phyloP scores from a whole-genome alignment of 106 monocot genomes.

The Triglochin maritima region DNA sequence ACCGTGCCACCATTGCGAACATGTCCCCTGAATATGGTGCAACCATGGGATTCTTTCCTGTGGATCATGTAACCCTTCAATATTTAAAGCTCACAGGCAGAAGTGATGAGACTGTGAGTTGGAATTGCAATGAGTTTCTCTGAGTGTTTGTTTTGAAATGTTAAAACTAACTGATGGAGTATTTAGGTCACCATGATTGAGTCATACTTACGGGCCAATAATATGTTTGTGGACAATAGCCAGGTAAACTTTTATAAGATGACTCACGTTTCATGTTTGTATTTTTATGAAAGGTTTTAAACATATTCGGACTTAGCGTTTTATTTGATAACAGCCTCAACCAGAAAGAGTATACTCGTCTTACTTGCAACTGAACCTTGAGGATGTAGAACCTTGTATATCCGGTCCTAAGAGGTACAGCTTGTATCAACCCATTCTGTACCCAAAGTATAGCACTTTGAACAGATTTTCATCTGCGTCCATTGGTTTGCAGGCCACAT shows the following conservation, averaged over 20 bases:
- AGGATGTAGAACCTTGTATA: constrained; percentile 59
- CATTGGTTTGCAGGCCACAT: constrained; percentile 42
- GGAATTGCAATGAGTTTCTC: background rate
- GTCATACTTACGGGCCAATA: constrained; percentile 79
- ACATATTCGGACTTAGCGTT: background rate
- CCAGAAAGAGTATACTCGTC: constrained; percentile 59
- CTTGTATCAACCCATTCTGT: background rate
- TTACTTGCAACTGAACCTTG: constrained; percentile 57
- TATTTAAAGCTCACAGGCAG: constrained; percentile 86
- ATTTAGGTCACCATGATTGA: constrained; percentile 79
- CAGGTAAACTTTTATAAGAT: constrained; percentile 36
- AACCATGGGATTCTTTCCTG: constrained; percentile 99
- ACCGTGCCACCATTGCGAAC: constrained; percentile 88
- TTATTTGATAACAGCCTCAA: constrained; percentile 37
- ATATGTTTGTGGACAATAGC: constrained; percentile 88
- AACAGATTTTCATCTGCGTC: background rate
- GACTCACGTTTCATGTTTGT: background rate
- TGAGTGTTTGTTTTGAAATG: no score
- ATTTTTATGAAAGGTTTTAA: background rate
- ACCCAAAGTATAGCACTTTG: background rate
- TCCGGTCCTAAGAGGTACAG: constrained; percentile 75
- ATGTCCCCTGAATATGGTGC: constrained; percentile 99
- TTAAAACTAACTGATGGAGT: background rate
- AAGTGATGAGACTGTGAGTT: constrained; percentile 86
- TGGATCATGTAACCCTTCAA: constrained; percentile 72